Percentiles rank a stretch among this genome's conserved stretches.
Evolutionary conservation across 2,329 filamentous ascomycete genomes (phyloP).

Genomic region (Talaromyces verruculosus): DNA sequence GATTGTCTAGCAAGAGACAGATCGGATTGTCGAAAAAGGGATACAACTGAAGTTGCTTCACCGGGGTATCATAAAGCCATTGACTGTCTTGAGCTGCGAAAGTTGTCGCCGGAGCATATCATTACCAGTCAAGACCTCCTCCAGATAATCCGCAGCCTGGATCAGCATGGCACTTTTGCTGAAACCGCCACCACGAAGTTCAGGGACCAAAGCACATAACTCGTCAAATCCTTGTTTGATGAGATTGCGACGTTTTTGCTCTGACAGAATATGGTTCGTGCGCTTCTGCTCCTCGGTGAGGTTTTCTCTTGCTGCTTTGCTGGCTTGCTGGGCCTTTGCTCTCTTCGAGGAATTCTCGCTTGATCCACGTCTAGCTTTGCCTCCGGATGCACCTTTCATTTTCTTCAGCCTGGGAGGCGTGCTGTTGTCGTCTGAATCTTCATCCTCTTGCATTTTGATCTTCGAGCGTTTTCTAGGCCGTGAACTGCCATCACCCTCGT

Average conservation of each 20-base stretch:
- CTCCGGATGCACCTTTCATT: constrained; percentile 45
- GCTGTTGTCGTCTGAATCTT: constrained; percentile 40
- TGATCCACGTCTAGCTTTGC: constrained; percentile 36
- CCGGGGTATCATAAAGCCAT: constrained; percentile 39
- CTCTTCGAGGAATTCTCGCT: constrained; percentile 40
- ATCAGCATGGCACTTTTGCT: constrained; percentile 80
- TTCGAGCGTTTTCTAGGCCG: constrained; percentile 37
- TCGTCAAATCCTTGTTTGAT: constrained; percentile 83
- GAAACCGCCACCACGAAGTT: constrained; percentile 69
- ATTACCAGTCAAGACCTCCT: constrained; percentile 70
- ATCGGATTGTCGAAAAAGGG: neutral
- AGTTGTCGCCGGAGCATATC: constrained; percentile 58
- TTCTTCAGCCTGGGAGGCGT: constrained; percentile 47
- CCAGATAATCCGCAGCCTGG: constrained; percentile 75
- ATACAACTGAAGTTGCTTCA: constrained; percentile 23
- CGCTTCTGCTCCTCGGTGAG: constrained; percentile 77
- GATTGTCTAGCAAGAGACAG: neutral
- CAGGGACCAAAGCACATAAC: constrained; percentile 73
- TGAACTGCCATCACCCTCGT: constrained; percentile 27
- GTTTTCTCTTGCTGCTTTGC: constrained; percentile 54
- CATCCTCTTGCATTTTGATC: constrained; percentile 41
- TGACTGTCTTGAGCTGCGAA: constrained; percentile 45
- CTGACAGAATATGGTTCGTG: constrained; percentile 81
- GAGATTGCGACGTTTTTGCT: constrained; percentile 79
- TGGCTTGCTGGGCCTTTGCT: constrained; percentile 30